phyloP scores from a whole-genome alignment of 176 grass and related monocot species.

The Paspalum notatum region DNA sequence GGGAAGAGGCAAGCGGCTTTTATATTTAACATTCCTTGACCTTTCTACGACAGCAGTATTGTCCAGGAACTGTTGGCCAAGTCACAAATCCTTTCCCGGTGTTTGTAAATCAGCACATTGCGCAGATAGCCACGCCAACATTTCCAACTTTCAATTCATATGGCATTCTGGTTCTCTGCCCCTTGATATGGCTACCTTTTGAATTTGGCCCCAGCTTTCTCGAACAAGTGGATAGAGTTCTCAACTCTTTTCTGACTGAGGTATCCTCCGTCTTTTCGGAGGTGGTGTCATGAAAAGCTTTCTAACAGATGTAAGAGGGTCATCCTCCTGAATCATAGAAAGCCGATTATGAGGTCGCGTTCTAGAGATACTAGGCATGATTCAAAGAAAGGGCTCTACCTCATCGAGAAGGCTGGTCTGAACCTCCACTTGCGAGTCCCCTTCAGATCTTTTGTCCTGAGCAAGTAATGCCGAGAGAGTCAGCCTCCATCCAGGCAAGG shows the following conservation, averaged over 20 bases:
- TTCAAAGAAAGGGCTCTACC: slow-evolving; percentile 54
- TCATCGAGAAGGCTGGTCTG: slow-evolving; percentile 62
- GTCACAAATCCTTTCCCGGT: neutral
- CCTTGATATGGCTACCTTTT: neutral
- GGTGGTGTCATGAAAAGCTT: slow-evolving; percentile 74
- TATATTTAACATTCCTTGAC: neutral
- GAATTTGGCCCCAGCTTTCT: neutral
- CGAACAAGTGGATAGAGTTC: slow-evolving; percentile 8
- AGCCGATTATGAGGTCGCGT: slow-evolving; percentile 26
- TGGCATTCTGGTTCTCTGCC: neutral
- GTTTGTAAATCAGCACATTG: neutral
- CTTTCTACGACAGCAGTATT: neutral
- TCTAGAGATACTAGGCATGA: slow-evolving; percentile 31
- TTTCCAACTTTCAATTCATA: slow-evolving; percentile 13
- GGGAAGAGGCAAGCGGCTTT: neutral
- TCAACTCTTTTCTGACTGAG: slow-evolving; percentile 47
- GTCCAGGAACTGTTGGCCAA: neutral
- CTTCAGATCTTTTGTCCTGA: slow-evolving; percentile 44
- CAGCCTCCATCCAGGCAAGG: slow-evolving; percentile 78
- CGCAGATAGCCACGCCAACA: slow-evolving; percentile 3
- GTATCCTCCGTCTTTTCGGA: slow-evolving; percentile 59
- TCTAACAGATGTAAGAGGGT: slow-evolving; percentile 83
- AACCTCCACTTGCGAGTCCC: slow-evolving; percentile 43
- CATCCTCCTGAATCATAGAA: slow-evolving; percentile 67
- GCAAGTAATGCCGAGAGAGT: slow-evolving; percentile 71